A percentile compares a stretch with the other conserved stretches of the same genome.
Evolutionary conservation across 148 eudicot genomes (phyloP).

Genomic region (Camellia granthamiana): DNA sequence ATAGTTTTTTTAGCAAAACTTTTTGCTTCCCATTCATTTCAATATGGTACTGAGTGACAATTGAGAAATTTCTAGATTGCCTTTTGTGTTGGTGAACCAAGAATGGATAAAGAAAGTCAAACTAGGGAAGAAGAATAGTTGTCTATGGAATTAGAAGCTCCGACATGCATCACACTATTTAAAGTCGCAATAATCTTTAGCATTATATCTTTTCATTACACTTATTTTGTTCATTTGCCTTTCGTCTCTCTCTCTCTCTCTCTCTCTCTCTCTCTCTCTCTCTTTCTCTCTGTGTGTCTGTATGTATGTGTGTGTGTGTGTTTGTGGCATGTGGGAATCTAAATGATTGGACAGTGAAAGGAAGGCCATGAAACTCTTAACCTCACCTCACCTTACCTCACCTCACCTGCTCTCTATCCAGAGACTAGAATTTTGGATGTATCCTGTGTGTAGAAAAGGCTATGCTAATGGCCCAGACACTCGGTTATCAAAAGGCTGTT

Average conservation of each 20-base stretch:
- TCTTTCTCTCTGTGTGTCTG: no score
- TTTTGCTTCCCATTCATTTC: neutral
- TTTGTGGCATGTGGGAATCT: neutral
- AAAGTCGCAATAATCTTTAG: no score
- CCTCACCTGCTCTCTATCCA: neutral
- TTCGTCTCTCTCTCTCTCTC: no score
- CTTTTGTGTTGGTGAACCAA: neutral
- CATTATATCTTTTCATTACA: neutral
- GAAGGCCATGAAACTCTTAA: neutral
- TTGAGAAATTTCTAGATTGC: neutral
- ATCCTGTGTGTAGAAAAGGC: neutral
- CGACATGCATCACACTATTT: neutral
- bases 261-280: no score
- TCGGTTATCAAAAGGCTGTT: no score
- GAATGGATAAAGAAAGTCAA: neutral
- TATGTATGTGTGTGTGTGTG: no score
- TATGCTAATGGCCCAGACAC: no score
- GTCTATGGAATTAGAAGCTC: neutral
- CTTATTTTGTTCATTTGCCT: neutral
- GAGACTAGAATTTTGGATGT: neutral
- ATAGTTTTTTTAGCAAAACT: neutral
- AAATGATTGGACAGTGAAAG: constrained; percentile 3
- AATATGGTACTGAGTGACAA: neutral
- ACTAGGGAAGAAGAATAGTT: neutral
- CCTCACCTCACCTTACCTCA: neutral